Evolutionary conservation across 768 basidiomycete species (phyloP).

Genomic region (Saitozyma sp.): DNA sequence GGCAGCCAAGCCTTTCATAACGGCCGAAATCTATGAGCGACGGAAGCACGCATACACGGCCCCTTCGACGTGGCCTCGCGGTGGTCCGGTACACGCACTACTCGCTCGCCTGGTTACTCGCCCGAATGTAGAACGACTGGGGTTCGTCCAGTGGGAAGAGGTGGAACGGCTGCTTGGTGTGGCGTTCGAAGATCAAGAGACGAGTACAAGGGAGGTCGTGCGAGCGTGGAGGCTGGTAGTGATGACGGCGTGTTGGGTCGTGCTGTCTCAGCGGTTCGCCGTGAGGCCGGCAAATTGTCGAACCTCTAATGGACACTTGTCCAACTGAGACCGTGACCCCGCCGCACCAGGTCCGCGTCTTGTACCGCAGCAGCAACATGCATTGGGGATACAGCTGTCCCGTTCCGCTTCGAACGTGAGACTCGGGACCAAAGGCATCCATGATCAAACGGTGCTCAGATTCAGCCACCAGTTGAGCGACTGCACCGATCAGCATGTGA

Average conservation of each 20-base stretch:
- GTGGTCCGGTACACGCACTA: constrained; percentile 27
- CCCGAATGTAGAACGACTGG: constrained; percentile 34
- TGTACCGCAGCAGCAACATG: too few relatives aligned
- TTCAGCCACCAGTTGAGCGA: too few relatives aligned
- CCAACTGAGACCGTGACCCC: too few relatives aligned
- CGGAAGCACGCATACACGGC: constrained; percentile 37
- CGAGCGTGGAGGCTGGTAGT: constrained; percentile 29
- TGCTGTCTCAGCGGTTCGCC: constrained; percentile 29
- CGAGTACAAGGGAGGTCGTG: constrained; percentile 8
- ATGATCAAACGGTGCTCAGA: too few relatives aligned
- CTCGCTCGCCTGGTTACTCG: constrained; percentile 25
- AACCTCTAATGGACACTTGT: background rate
- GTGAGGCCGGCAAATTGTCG: constrained; percentile 11
- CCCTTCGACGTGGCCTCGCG: constrained; percentile 21
- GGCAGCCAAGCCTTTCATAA: constrained; percentile 46
- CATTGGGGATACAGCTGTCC: too few relatives aligned
- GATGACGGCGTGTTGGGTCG: constrained; percentile 29
- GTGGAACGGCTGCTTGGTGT: constrained; percentile 17
- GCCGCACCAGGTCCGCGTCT: too few relatives aligned
- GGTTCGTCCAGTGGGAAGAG: constrained; percentile 32
- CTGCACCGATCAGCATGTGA: too few relatives aligned
- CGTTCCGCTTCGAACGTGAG: too few relatives aligned
- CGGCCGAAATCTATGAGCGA: constrained; percentile 35
- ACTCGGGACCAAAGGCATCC: too few relatives aligned
- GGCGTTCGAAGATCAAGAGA: constrained; percentile 18